Base-by-base conservation (phyloP, 768 basidiomycete species). In the Mycena amicta region DNA sequence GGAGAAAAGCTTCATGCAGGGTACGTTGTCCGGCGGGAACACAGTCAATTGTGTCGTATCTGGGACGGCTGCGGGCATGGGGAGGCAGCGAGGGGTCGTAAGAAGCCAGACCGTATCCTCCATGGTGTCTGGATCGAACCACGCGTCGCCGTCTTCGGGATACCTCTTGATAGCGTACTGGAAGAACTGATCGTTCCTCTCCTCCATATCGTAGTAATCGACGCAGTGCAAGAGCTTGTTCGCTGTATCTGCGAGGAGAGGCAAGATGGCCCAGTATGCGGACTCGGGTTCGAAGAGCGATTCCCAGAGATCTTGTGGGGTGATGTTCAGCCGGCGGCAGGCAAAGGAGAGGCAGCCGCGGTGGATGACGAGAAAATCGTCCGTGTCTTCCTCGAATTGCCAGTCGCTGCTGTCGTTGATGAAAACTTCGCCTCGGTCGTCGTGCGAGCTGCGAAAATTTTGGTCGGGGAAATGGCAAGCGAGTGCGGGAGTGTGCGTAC, bases 341-440 rank as follows among this genome's bases (percentile, higher is more conserved):
- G 29, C 22, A 37, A 63, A 56, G 23, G 59, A 56, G 15, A 63
- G 37, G 31, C 62, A 63, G 40, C 33, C 33, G 18, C 33, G 33
- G 47, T 63, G 62, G 22, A 63, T 53, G 33, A 18, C 15, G 33
- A 37, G 18, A 13, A 60, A 25, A 27, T 53, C 47, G 6, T 40
- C 37, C 46, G 20, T 30, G 3, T 18, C 13, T n/a, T 52, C 22
- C 11, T 11, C 11, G 23, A 43, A 23, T 49, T 60, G 58, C 62
- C 59, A 60, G 51, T 63, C 58, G 40, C 47, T 50, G 39, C 53
- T 56, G 39, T 53, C 62, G 20, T 56, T 40, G 15, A 63, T 37
- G 33, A 37, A 37, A 37, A 37, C 33, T 18, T 37, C 33, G 33
- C 33, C 33, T 8, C 33, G 33, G 8, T 37, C 8, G 18, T 37